Base-by-base conservation (phyloP, 73 alveolate species). In the Tetrahymena thermophila region DNA sequence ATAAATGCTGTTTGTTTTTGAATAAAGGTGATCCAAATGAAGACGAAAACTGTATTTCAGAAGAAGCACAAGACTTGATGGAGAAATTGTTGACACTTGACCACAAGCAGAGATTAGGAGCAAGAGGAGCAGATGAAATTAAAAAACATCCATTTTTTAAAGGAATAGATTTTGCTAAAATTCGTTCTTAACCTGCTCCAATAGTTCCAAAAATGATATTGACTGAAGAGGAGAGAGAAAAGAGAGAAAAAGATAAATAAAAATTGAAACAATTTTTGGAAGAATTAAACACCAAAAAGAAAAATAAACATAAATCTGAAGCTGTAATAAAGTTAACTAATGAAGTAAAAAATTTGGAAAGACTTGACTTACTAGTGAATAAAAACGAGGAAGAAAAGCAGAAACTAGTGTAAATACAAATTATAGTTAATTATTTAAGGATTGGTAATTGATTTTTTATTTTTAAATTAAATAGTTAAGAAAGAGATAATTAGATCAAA, bases 61-160 rank as follows among this genome's bases (percentile, higher is more conserved):
- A 96, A 5, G 98, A 97, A 85, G 99, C 99, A 28, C 93, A 96
- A 83, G 99, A 98, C 95, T 97, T 98, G 93, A 98, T 98, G 35
- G 96, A 98, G 85, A 94, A 97, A 85, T 96, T 98, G 21, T 89
- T 98, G 17, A 93, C 85, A 6, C 94, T 93, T 43, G 99, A 98
- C 84, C 98, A 97, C 56, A 84, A 96, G 84, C 94, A 98, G 93
- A 97, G 99, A 94, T 85, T 94, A 15, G 97, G 98, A 38, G 96
- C 95, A 21, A 44, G 93, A 34, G 97, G 94, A 89, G 97, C 98
- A 0, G 97, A 98, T 35, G 99, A 98, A 85, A 97, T 98, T 10
- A 98, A 97, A 94, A 98, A 98, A 85, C 99, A 98, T 94, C 98
- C 97, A 34, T 98, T 97, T 83, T 98, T 98, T 89, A 95, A 96